phyloP scores from a whole-genome alignment of 768 basidiomycete species.

The Mycena leptocephala region DNA sequence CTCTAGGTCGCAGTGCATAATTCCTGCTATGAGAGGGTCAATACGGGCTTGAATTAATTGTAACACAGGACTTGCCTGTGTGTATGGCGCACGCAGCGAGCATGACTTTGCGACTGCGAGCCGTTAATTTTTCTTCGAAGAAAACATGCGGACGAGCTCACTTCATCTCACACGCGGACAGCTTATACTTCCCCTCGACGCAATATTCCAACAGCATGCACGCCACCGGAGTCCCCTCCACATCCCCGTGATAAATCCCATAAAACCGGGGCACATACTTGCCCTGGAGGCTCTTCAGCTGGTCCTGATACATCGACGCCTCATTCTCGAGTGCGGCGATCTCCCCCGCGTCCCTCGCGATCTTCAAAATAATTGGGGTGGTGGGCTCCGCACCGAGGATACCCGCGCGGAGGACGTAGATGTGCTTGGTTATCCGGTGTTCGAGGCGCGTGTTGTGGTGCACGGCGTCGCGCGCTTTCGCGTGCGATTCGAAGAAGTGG shows the following conservation, averaged over 20 bases:
- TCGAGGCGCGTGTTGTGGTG: neutral
- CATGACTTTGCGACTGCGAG: conserved; percentile 30
- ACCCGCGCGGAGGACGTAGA: neutral
- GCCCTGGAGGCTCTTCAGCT: conserved; percentile 15
- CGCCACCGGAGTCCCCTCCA: neutral
- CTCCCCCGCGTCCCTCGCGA: conserved; percentile 4
- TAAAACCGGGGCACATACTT: conserved; percentile 22
- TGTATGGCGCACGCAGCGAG: conserved; percentile 32
- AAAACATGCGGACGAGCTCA: neutral
- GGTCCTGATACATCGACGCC: conserved; percentile 7
- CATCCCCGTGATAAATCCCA: conserved; percentile 22
- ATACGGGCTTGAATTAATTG: neutral
- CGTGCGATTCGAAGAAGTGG: neutral
- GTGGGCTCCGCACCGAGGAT: neutral
- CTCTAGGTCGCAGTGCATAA: conserved; percentile 23
- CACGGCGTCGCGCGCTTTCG: neutral
- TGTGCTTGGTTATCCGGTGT: neutral
- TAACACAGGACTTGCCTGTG: neutral
- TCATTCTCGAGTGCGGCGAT: conserved; percentile 26
- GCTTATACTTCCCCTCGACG: neutral
- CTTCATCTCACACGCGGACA: conserved; percentile 2
- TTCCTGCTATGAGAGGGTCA: neutral
- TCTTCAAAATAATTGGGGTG: conserved; percentile 17
- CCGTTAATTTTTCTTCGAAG: neutral
- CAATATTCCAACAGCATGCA: conserved; percentile 33